A percentile compares a stretch with the other conserved stretches of the same genome.
These are phyloP conservation scores for Blastobotrys arbuscula DNA, from an alignment of 1,139 yeast genomes.

Conservation along the genomic window DNA sequence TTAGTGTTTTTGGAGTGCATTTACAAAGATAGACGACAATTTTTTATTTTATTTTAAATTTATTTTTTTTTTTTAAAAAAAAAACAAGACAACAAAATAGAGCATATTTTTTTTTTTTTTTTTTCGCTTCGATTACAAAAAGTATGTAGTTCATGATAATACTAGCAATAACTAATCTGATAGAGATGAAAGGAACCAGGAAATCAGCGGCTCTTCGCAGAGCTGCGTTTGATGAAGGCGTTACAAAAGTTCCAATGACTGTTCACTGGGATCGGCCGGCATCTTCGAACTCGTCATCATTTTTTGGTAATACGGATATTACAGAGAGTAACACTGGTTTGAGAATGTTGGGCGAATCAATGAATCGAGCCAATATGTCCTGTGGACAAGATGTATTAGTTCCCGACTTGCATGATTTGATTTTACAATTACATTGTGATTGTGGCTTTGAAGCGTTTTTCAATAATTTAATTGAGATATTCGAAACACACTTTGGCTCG, in stretches of 20 bases:
- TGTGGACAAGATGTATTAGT: conserved; percentile 8
- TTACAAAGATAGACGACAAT: no score
- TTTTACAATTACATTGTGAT: conserved; percentile 30
- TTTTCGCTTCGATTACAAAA: no score
- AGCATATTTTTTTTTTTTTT: no score
- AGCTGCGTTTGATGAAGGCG: not conserved
- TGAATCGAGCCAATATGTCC: conserved; percentile 3
- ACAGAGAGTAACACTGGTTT: not conserved
- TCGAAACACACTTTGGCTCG: conserved; percentile 29
- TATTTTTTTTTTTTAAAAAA: no score
- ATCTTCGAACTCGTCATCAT: conserved; percentile 7
- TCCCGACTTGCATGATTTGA: conserved; percentile 30
- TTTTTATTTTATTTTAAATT: no score
- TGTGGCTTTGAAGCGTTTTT: conserved; percentile 33
- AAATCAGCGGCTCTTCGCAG: not conserved
- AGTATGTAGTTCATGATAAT: no score
- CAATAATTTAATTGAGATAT: conserved; percentile 27
- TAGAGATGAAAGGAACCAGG: not conserved
- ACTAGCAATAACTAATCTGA: no score
- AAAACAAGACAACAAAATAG: no score
- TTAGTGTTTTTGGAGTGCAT: no score
- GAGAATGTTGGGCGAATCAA: conserved; percentile 2
- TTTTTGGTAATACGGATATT: conserved; percentile 5
- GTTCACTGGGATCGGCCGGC: conserved; percentile 11
- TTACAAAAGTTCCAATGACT: not conserved